Conservation (phyloP, 805 yeast species). For the Zygosaccharomyces lentus region DNA sequence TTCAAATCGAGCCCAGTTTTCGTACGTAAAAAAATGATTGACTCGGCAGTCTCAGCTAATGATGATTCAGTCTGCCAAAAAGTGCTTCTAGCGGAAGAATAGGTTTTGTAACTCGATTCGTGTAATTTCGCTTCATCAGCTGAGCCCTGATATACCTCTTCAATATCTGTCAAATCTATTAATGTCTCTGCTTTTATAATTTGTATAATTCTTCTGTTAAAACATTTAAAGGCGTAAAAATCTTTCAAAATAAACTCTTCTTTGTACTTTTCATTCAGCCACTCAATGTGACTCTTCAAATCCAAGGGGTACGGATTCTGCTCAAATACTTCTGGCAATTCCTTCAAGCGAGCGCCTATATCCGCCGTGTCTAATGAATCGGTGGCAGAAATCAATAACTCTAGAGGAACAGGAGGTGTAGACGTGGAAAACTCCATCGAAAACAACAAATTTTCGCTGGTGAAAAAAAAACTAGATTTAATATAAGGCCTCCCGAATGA, state of each 20-base stretch:
- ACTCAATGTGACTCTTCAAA: conserved; percentile 48
- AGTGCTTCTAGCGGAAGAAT: conserved; percentile 12
- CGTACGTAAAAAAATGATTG: conserved; percentile 51
- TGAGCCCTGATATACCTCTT: conserved; percentile 37
- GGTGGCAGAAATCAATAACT: conserved; percentile 23
- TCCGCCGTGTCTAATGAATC: conserved; percentile 27
- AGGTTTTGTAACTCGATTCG: conserved; percentile 32
- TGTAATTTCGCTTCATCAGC: conserved; percentile 19
- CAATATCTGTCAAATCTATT: conserved; percentile 53
- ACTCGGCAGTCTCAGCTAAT: conserved; percentile 31
- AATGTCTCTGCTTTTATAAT: conserved; percentile 56
- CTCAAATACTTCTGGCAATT: conserved; percentile 40
- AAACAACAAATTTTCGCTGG: conserved; percentile 58
- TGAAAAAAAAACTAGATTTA: conserved; percentile 57
- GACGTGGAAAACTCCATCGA: conserved; percentile 52
- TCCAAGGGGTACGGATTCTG: conserved; percentile 55
- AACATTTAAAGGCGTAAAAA: conserved; percentile 55
- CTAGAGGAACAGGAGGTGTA: conserved; percentile 54
- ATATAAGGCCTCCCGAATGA: conserved; percentile 41
- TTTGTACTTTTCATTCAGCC: conserved; percentile 47
- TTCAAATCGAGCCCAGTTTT: conserved; percentile 43
- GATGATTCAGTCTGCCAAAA: conserved; percentile 22
- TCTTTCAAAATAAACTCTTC: conserved; percentile 50
- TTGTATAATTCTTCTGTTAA: conserved; percentile 55
- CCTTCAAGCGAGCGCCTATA: conserved; percentile 17